Evolutionary conservation across 139 green algal genomes (phyloP).

Genomic region (Coccomyxa sp.): DNA sequence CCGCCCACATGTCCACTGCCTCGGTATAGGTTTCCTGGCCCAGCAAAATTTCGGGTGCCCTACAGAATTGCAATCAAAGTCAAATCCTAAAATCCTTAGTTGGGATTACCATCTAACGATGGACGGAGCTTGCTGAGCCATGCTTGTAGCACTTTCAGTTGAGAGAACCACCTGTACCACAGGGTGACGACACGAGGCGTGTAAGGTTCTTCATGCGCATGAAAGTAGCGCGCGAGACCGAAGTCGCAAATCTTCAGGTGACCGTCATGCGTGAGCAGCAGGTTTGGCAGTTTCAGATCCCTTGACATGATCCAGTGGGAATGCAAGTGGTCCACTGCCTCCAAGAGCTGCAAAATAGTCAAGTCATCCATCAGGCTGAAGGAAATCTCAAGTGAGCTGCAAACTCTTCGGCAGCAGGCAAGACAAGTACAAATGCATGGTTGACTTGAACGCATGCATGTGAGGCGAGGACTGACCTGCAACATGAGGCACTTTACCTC

Average conservation of each 20-base stretch:
- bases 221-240: conserved; percentile 60
- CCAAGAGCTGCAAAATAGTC: conserved; percentile 52
- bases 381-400: background rate
- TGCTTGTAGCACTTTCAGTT: background rate
- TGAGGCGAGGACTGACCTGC: conserved; percentile 29
- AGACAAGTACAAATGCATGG: background rate
- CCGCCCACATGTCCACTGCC: conserved; percentile 62
- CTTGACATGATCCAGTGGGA: conserved; percentile 64
- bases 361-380: background rate
- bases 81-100: background rate
- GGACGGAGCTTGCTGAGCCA: background rate
- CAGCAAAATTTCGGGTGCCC: conserved; percentile 45
- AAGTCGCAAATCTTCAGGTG: conserved; percentile 77
- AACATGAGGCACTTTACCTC: conserved; percentile 71
- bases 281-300: conserved; percentile 76
- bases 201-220: conserved; percentile 29
- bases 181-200: conserved; percentile 44
- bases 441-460: background rate
- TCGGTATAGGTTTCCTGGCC: conserved; percentile 43
- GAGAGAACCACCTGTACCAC: conserved; percentile 35
- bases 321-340: conserved; percentile 64
- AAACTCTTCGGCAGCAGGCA: background rate
- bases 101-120: background rate
- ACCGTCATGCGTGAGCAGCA: conserved; percentile 34
- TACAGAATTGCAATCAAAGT: conserved; percentile 7